Evolutionary conservation across 2,329 filamentous ascomycete species (phyloP), one percentile per base, ranked within the genome.

Genomic region (Xylariaceae sp.): DNA sequence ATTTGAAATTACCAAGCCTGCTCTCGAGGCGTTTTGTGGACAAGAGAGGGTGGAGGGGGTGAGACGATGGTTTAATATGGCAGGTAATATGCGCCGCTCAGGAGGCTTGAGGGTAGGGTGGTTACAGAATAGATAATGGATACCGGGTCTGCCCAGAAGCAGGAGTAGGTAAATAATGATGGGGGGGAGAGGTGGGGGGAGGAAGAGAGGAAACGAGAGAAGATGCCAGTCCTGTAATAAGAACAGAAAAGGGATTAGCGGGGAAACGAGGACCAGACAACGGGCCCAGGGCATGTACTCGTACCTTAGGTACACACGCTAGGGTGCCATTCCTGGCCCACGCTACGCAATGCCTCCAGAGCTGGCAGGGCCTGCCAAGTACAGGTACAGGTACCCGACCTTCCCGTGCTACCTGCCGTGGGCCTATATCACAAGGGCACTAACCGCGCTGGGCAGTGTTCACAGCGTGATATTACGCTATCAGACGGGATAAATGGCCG

Each of bases 101-200:
- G 67, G 62, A 68, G 65, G 64, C 63, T 67, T 65, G 64, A 62
- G 35, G 23, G 23, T 30, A 30, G 23, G 23, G 23, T 30, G 23
- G 23, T 30, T 30, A 30, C 23, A 30, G 23, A 30, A 30, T 30
- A 30, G 23, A 30, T 30, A 30, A 5, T 23, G 5, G 23, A 23
- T 23, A 23, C 3, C 23, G 5, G 23, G 61, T 62, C 65, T 64
- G 60, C 15, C 15, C 45, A 34, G 23, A 23, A 23, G 23, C 23
- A 23, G 23, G 23, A 30, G 23, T 35, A 55, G 53, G 53, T 39
- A 50, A 53, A 52, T 55, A 45, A 53, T 56, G 56, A 60, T 53
- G 51, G 55, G 58, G 58, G 53, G 55, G 44, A 57, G 39, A 56
- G 53, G 50, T 34, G n/a, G 48, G 13, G 35, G 48, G 58, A 59